Conservation (phyloP, 2,329 filamentous ascomycete species). For the Hypoxylon sp. region DNA sequence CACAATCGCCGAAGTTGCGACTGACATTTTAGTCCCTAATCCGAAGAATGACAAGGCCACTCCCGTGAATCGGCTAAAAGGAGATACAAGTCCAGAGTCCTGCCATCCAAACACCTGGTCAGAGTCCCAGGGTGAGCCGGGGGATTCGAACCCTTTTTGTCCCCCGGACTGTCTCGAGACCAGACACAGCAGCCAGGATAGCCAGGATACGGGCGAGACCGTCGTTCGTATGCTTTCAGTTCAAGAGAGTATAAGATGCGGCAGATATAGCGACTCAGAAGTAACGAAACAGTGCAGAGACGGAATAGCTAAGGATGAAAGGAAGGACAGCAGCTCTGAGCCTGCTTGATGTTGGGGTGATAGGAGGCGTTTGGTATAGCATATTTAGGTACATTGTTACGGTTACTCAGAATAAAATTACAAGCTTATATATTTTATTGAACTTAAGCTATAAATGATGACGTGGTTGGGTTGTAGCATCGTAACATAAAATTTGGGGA, state of each 20-base stretch:
- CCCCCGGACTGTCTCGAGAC: slow-evolving; percentile 43
- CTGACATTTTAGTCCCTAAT: background rate
- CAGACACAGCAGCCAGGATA: slow-evolving; percentile 30
- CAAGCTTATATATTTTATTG: background rate
- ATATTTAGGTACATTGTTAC: background rate
- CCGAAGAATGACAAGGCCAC: background rate
- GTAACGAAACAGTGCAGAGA: background rate
- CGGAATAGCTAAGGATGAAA: background rate
- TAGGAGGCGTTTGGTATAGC: background rate
- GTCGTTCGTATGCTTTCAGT: slow-evolving; percentile 4
- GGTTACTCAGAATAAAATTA: slow-evolving; percentile 1
- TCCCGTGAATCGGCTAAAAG: background rate
- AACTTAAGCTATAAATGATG: background rate
- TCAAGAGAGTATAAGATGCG: background rate
- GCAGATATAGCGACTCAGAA: background rate
- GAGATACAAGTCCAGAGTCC: slow-evolving; percentile 17
- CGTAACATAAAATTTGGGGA: background rate
- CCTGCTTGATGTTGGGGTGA: slow-evolving; percentile 8
- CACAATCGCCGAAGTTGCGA: background rate
- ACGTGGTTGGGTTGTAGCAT: background rate
- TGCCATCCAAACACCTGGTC: slow-evolving; percentile 52
- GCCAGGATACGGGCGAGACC: slow-evolving; percentile 13
- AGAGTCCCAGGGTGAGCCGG: slow-evolving; percentile 49
- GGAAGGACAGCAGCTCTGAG: slow-evolving; percentile 8
- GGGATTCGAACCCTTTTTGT: slow-evolving; percentile 52